Percentiles rank a stretch among this genome's conserved stretches.
Evolutionary conservation across 176 grass and related monocot genomes (phyloP).

Genomic region (Oryza glaberrima): DNA sequence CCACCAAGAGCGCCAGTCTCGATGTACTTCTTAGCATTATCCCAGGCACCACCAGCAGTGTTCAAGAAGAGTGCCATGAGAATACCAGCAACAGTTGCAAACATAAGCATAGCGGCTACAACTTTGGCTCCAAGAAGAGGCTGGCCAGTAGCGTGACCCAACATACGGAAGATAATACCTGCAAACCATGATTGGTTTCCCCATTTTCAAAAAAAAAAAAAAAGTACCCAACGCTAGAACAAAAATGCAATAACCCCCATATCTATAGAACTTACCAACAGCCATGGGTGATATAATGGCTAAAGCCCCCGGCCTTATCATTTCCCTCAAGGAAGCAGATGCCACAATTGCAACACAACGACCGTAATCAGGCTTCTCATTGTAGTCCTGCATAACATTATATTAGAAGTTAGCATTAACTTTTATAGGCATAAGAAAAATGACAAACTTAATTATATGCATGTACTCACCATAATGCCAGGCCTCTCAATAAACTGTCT

Average conservation of each 20-base stretch:
- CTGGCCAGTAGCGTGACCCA: slow-evolving; percentile 78
- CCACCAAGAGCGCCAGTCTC: slow-evolving; percentile 97
- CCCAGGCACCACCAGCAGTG: slow-evolving; percentile 95
- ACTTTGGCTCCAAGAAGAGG: slow-evolving; percentile 96
- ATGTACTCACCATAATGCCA: slow-evolving; percentile 92
- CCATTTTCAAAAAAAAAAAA: not conserved
- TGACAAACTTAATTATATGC: not conserved
- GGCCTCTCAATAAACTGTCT: slow-evolving; percentile 99
- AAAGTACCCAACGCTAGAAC: slow-evolving; percentile 4
- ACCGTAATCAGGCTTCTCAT: slow-evolving; percentile 95
- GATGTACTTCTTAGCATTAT: slow-evolving; percentile 99
- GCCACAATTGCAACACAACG: slow-evolving; percentile 99
- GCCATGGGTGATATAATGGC: slow-evolving; percentile 93
- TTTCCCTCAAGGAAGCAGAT: slow-evolving; percentile 92
- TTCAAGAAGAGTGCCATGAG: slow-evolving; percentile 99
- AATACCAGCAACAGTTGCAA: slow-evolving; percentile 88
- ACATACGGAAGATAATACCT: slow-evolving; percentile 84
- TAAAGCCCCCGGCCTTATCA: slow-evolving; percentile 95
- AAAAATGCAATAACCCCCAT: slow-evolving; percentile 1
- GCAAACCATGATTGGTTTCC: slow-evolving; percentile 28
- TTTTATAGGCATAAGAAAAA: slow-evolving; percentile 28
- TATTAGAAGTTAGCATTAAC: slow-evolving; percentile 25
- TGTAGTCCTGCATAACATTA: slow-evolving; percentile 70
- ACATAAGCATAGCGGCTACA: slow-evolving; percentile 97
- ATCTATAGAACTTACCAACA: slow-evolving; percentile 66